Base-by-base conservation (phyloP, 106 monocot genomes). In the Dendrobium nobile region DNA sequence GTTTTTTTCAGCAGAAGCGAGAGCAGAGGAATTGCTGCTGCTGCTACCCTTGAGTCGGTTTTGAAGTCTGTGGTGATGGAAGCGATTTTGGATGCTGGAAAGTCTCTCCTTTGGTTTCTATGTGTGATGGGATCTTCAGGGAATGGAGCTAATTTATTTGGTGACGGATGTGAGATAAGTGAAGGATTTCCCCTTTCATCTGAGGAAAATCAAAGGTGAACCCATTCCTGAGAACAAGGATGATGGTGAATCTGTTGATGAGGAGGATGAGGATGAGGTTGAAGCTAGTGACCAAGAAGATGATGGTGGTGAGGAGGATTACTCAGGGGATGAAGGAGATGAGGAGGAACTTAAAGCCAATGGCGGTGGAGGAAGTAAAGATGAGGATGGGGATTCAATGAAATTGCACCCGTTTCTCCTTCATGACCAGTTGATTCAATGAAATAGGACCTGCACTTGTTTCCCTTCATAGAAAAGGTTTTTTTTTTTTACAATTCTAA, bases 221-320 rank as follows among this genome's bases (percentile, higher is more conserved):
- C 9, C 76, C 48, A 41, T 76, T 13, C 76, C 76, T 2, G 76
- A 76, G 48, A 26, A 27, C 13, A 76, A 76, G 20, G 76, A 76
- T 76, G 76, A 45, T 11, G 76, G 76, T 9, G 76, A 76, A 41
- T 76, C 76, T 13, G 76, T 48, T 76, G 76, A 76, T 3, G 76
- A 76, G 11, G 76, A 76, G 19, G 76, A 76, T 0, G 74, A 74
- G 43, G 76, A 76, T 26, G 76, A 76, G 24, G 76, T 48, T 41
- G 76, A 76, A 48, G 76, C 4, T 4, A 27, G 76, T 6, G 76
- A 48, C 1, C 47, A 76, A 10, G 76, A 76, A 26, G 76, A 75
- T 45, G 75, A 76, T 27, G 76, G 76, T 19, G 76, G 76, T 7
- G 76, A 76, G 11, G 76, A 76, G 15, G 76, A 76, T n/a, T 76